phyloP scores from a whole-genome alignment of 2,329 filamentous ascomycete genomes.

The Knoxdaviesia capensis region DNA sequence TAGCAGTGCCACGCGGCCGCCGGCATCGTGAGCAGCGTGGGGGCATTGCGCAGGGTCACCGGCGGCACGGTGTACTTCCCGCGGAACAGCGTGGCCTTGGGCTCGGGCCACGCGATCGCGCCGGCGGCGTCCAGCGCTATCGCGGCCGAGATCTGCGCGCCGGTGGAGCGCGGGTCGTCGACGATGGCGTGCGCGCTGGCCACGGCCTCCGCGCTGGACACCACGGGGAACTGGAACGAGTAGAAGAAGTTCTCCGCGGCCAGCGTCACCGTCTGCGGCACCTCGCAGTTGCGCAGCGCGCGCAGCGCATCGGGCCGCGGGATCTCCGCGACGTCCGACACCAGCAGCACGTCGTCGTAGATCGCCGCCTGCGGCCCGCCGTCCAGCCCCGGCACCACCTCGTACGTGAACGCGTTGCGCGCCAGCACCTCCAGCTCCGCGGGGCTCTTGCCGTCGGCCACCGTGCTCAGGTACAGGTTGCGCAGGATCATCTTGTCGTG shows the following conservation, averaged over 20 bases:
- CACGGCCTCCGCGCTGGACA: background rate
- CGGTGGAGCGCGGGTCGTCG: slow-evolving; percentile 6
- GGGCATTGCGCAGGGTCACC: slow-evolving; percentile 24
- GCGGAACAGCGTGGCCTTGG: slow-evolving; percentile 35
- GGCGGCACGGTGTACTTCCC: slow-evolving; percentile 27
- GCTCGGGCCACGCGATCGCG: slow-evolving; percentile 25
- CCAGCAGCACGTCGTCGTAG: slow-evolving; percentile 32
- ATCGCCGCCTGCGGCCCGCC: slow-evolving; percentile 18
- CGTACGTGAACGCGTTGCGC: slow-evolving; percentile 35
- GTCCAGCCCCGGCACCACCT: slow-evolving; percentile 28
- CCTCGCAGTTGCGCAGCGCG: slow-evolving; percentile 27
- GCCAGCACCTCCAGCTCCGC: slow-evolving; percentile 33
- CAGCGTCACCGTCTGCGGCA: slow-evolving; percentile 31
- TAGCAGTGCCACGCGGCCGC: slow-evolving; percentile 42
- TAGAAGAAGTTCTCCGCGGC: slow-evolving; percentile 34
- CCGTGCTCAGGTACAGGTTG: slow-evolving; percentile 7
- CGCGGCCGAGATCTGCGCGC: slow-evolving; percentile 10
- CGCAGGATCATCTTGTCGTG: slow-evolving; percentile 39
- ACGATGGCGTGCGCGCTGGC: too few relatives aligned
- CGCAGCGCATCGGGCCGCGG: slow-evolving; percentile 30
- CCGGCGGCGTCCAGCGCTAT: slow-evolving; percentile 8
- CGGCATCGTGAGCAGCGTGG: slow-evolving; percentile 18
- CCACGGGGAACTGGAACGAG: slow-evolving; percentile 29
- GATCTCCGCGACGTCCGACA: slow-evolving; percentile 42
- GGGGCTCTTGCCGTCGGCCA: slow-evolving; percentile 7